phyloP scores from a whole-genome alignment of 208 protist genomes.

The Crithidia fasciculata region DNA sequence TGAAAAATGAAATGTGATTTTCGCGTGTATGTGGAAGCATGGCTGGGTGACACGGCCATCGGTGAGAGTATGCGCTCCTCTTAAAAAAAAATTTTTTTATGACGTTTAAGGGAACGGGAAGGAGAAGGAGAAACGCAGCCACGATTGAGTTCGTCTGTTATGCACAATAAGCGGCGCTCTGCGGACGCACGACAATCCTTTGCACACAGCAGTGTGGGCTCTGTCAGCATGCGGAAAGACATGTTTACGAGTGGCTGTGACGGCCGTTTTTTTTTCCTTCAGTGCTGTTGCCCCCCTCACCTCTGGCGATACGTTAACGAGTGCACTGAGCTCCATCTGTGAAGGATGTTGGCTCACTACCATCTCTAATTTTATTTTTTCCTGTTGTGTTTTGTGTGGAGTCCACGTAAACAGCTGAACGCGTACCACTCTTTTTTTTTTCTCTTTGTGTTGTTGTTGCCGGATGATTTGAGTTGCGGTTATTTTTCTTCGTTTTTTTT shows the following conservation, averaged over 20 bases:
- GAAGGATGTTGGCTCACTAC: not conserved
- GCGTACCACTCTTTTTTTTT: not conserved
- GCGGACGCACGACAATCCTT: not conserved
- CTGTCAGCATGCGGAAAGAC: not conserved
- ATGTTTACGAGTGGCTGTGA: not conserved
- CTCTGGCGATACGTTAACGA: too few relatives aligned
- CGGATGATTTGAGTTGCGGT: not conserved
- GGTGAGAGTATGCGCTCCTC: too few relatives aligned
- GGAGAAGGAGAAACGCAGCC: too few relatives aligned
- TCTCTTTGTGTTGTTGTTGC: not conserved
- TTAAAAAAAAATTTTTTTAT: too few relatives aligned
- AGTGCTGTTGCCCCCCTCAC: too few relatives aligned
- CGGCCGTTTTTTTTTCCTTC: not conserved
- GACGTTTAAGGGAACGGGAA: too few relatives aligned
- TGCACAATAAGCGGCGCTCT: not conserved
- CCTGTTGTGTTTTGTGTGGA: constrained; percentile 10
- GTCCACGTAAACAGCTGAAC: not conserved
- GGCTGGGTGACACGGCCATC: too few relatives aligned
- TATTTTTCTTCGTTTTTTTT: constrained; percentile 1
- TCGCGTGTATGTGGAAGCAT: too few relatives aligned
- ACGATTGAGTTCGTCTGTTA: too few relatives aligned
- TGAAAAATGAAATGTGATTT: too few relatives aligned
- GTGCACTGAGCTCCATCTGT: too few relatives aligned
- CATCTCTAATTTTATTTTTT: constrained; percentile 10
- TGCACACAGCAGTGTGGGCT: not conserved